Evolutionary conservation across 2,329 filamentous ascomycete genomes (phyloP).

Genomic region (Sporothrix phasma): DNA sequence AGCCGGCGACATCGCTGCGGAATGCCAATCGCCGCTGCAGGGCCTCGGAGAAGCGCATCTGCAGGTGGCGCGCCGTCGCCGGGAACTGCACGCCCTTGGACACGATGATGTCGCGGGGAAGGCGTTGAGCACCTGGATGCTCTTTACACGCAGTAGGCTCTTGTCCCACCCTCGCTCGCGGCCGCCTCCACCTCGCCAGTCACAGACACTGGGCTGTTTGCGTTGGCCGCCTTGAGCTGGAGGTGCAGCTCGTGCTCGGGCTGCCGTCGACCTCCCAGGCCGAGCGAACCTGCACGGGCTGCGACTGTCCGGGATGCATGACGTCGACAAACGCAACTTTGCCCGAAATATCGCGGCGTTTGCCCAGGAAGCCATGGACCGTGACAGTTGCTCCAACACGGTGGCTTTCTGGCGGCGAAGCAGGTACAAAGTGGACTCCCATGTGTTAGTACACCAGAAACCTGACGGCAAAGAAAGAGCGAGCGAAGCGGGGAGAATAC

Average conservation of each 20-base stretch:
- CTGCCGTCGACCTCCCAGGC: conserved; percentile 31
- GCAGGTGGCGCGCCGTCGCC: conserved; percentile 67
- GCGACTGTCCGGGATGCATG: conserved; percentile 26
- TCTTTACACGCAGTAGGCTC: conserved; percentile 35
- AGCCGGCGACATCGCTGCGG: conserved; percentile 40
- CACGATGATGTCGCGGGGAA: conserved; percentile 67
- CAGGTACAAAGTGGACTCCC: conserved; percentile 25
- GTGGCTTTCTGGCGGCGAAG: conserved; percentile 23
- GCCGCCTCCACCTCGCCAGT: conserved; percentile 27
- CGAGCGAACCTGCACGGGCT: conserved; percentile 33
- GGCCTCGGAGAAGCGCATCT: conserved; percentile 63
- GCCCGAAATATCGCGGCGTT: conserved; percentile 56
- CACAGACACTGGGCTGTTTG: conserved; percentile 44
- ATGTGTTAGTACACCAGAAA: not conserved
- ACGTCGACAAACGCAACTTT: conserved; percentile 61
- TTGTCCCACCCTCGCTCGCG: not conserved
- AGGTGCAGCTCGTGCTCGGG: conserved; percentile 29
- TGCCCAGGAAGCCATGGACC: conserved; percentile 63
- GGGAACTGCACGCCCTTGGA: conserved; percentile 65
- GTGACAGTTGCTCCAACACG: conserved; percentile 34
- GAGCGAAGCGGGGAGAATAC: too few relatives aligned
- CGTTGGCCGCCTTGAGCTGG: conserved; percentile 36
- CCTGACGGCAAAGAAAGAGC: too few relatives aligned
- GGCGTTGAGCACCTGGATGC: conserved; percentile 58
- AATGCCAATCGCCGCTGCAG: conserved; percentile 61